Evolutionary conservation across 176 grass and related monocot species (phyloP), one percentile per base, ranked within the genome.

Genomic region (Juncus inflexus): DNA sequence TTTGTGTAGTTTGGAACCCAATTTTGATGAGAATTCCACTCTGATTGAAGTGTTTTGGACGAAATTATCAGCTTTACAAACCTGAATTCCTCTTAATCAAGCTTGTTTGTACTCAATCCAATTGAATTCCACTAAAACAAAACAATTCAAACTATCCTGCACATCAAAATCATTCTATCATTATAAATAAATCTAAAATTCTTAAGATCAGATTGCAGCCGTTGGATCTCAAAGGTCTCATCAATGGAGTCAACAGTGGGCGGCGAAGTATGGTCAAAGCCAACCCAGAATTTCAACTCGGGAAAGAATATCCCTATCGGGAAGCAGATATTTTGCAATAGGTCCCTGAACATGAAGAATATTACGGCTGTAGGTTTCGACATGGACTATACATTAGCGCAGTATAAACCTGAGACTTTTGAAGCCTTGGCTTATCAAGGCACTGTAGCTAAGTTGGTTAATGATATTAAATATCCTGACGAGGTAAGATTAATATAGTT

Each of bases 331-430:
- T 97, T 97, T 80, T 97, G 94, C 57, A 97, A 97, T 6, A 83
- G 92, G 50, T 91, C 92, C 56, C 79, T 97, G 62, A 97, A 97
- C 71, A 97, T 97, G 92, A 97, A 80, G 88, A 97, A 92, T 74
- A 97, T 91, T 42, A 83, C 78, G 11, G 94, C 94, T 2, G 88
- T 97, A 10, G 94, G 94, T 49, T 97, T 97, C 85, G 94, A 97
- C 64, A 97, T 97, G 94, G 94, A 97, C 66, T 97, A 97, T 83
- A 97, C 94, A 67, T 80, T 97, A 59, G 94, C 94, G 6, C 88
- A 92, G 64, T 97, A 97, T 72, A 97, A 91, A 67, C 75, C 94
- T 5, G 88, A 84, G 72, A 97, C 94, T 35, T 97, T 97, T 45
- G 94, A 97, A 83, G 57, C 94, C 35, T 77, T 97, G 71, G 94